Base-by-base conservation (phyloP, 768 basidiomycete genomes). In the Porpolomopsis calyptriformis region DNA sequence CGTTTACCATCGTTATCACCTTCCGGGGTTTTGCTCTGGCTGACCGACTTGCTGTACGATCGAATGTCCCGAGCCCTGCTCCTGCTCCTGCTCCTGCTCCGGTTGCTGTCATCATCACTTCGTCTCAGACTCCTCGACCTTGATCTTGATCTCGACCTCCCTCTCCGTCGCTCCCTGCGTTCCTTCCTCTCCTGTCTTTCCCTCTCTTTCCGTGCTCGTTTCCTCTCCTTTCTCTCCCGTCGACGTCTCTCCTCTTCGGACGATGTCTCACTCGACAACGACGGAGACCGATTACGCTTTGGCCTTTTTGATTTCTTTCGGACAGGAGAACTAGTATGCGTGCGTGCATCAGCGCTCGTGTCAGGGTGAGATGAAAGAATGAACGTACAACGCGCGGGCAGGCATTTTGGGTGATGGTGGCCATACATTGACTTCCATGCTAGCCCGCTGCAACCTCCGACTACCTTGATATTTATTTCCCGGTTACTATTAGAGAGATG, bases 381-480 rank as follows among this genome's bases (percentile, higher is more conserved):
- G 20, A 2, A 67, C 80, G 24, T 63, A 85, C 77, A 76, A 51
- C 38, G 63, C 61, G 29, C 85, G 76, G 29, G 73, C 64, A 45
- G 78, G 77, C 8, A 71, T 75, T 52, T 81, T 82, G 0, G 89
- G 89, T 2, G 89, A 91, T 3, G 78, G 62, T 1, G 89, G 89
- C 89, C 89, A 92, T n/a, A 88, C 70, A 53, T 73, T 72, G 1
- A 78, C 60, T 4, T 68, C 70, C 7, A 64, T 74, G 4, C 54
- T 67, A 53, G 78, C 78, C 40, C 89, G 71, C 58, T 89, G 80
- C 39, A 69, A 57, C 46, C 85, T 71, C 25, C 89, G 88, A 54
- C 88, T 91, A 49, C 1, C 43, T 47, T 36, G 34, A 27, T n/a
- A 47, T 48, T 18, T 44, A 27, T 4, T 36, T 39, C 8, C 26